phyloP scores from a whole-genome alignment of 73 alveolate genomes.

The Paramecium pentaurelia region DNA sequence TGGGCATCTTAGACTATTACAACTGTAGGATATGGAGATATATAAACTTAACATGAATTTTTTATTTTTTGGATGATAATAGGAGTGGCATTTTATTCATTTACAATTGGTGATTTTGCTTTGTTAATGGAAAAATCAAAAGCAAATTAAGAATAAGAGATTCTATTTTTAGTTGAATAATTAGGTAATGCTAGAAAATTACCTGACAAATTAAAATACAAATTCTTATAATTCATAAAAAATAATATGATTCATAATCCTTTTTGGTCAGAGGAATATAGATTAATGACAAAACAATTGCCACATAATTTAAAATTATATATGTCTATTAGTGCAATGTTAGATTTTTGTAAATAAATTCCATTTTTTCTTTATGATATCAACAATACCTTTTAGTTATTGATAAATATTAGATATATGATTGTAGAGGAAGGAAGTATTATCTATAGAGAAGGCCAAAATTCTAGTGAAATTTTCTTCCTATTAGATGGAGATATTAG shows the following conservation, averaged over 20 bases:
- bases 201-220: background rate
- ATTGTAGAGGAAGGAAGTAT: background rate
- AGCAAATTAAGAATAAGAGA: background rate
- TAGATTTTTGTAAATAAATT: background rate
- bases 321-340: background rate
- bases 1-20: conserved; percentile 26
- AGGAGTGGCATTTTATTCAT: background rate
- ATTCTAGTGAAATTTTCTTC: background rate
- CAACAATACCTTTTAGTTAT: background rate
- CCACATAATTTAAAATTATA: background rate
- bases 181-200: background rate
- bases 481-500: background rate
- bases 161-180: background rate
- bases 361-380: background rate
- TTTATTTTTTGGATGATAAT: conserved; percentile 3
- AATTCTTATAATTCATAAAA: background rate
- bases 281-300: background rate
- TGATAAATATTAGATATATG: background rate
- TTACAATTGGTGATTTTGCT: background rate
- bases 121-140: background rate
- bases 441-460: conserved; percentile 1
- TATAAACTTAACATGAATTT: background rate
- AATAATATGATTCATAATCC: conserved; percentile 25
- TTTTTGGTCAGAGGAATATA: background rate
- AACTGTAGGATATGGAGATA: conserved; percentile 30